Percentiles rank a stretch among this genome's conserved stretches.
Conservation (phyloP, 805 yeast genomes). For the Pichia ethanolica region DNA sequence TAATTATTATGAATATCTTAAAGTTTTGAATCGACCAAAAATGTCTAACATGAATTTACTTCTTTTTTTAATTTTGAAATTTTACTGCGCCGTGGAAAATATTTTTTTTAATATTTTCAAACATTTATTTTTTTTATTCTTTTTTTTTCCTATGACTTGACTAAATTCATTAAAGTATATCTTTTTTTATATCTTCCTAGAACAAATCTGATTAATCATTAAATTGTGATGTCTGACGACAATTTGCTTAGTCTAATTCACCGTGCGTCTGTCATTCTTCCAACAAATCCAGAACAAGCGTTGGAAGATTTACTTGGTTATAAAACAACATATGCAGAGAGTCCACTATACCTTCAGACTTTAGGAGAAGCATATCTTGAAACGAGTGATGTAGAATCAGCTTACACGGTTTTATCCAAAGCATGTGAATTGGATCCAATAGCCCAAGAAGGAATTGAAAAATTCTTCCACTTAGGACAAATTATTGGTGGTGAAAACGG, state of each 20-base stretch:
- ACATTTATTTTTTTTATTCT: no score
- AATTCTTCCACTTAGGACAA: slow-evolving; percentile 87
- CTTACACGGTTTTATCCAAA: slow-evolving; percentile 51
- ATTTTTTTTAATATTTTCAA: no score
- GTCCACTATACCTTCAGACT: slow-evolving; percentile 42
- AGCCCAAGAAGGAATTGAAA: slow-evolving; percentile 64
- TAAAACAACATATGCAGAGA: slow-evolving; percentile 29
- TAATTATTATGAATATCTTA: no score
- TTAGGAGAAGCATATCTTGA: slow-evolving; percentile 79
- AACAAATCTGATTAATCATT: not conserved
- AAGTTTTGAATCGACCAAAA: no score
- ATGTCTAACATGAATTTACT: no score
- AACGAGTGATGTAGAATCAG: slow-evolving; percentile 69
- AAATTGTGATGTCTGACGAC: slow-evolving; percentile 2
- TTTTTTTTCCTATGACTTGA: no score
- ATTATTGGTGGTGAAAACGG: slow-evolving; percentile 81
- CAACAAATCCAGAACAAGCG: slow-evolving; percentile 46
- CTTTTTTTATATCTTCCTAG: no score
- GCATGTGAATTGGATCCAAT: slow-evolving; percentile 65
- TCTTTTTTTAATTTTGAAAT: no score
- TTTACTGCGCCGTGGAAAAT: no score
- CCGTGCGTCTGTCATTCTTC: slow-evolving; percentile 35
- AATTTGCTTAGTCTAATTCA: slow-evolving; percentile 17
- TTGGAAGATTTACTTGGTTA: slow-evolving; percentile 39
- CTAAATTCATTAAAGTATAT: no score